Evolutionary conservation across 768 basidiomycete genomes (phyloP), one percentile per base, ranked within the genome.

Genomic region (Boletus rex-veris): DNA sequence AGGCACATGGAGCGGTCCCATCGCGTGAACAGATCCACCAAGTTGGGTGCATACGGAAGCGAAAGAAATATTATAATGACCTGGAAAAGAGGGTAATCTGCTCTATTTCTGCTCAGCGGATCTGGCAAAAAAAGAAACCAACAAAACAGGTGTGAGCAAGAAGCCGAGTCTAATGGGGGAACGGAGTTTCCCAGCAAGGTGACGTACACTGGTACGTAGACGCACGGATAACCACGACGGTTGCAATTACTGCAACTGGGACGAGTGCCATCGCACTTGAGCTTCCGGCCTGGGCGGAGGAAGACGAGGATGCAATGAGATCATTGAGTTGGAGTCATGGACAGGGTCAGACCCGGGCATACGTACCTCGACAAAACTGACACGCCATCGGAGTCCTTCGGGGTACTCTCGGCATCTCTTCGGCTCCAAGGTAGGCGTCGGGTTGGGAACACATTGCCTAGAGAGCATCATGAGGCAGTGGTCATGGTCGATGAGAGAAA

Each of bases 361-460:
- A 21, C 57, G 53, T 52, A 84, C 86, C 83, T 68, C 87, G 74
- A 66, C 87, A 89, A 63, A 88, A 89, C 50, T 79, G 77, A 63
- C 87, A 89, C 7, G 87, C 87, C 84, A 89, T 86, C 1, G 82
- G 78, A 0, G 80, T 85, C 50, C 85, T 60, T 54, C 76, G 71
- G 7, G 77, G 75, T 11, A 66, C 62, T 58, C 69, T 57, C 30
- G 58, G 69, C 1, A 18, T 12, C 0, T 69, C 68, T n/a, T 69
- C 66, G 50, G 54, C 21, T 42, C 31, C 53, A 38, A 2, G 2
- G 28, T 44, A 19, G 15, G 50, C 0, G 19, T 53, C 42, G 54
- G 63, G 60, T 35, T 55, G 57, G 31, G 52, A 31, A 19, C 18
- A 19, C 50, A 66, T 49, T 18, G 52, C n/a, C 64, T 66, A 35